Evolutionary conservation across 441 rosid species (phyloP), one percentile per base, ranked within the genome.

Genomic region (Syzygium syzygioides): DNA sequence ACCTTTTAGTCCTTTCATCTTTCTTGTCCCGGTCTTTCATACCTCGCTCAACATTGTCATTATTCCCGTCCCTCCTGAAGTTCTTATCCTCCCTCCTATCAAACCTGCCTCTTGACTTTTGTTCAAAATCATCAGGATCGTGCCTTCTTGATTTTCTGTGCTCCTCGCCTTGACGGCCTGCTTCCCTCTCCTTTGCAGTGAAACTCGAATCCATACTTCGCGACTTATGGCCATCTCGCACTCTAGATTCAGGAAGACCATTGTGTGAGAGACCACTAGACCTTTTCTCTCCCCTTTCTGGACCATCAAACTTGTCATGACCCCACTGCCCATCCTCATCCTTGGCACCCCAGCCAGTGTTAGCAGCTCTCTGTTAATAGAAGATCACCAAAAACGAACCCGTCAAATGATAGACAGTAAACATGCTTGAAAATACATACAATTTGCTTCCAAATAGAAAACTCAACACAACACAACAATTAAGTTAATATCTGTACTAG

Each of bases 311-410:
- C 91, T 91, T 94, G 89, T 94, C 97, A 91, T 95, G 94, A 56
- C 94, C 97, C 98, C 97, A 95, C 90, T 41, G 89, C 89, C 91
- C 91, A 87, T 79, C 87, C 41, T 91, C 93, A 92, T 96, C 99
- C 89, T 93, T 90, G 91, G 92, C 94, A 92, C 98, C 99, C 96
- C 99, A 94, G 41, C 98, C 99, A 6, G 98, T 95, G 90, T 97
- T 96, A 86, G 99, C 99, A 91, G 98, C 99, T 96, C 99, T 96
- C 98, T 95, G 93, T 20, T 55, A 80, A 89, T 30, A 91, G 59
- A 87, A 90, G 85, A 91, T 20, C 48, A 71, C 9, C 2, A 37
- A 37, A 71, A 71, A 6, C 15, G 4, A 71, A 3, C 26, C 83
- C 5, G 5, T 71, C 83, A 20, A 71, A 11, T 71, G 23, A 71